These are phyloP conservation scores for Inga leiocalycina DNA, from an alignment of 306 rosid genomes.

Conservation along the genomic window DNA sequence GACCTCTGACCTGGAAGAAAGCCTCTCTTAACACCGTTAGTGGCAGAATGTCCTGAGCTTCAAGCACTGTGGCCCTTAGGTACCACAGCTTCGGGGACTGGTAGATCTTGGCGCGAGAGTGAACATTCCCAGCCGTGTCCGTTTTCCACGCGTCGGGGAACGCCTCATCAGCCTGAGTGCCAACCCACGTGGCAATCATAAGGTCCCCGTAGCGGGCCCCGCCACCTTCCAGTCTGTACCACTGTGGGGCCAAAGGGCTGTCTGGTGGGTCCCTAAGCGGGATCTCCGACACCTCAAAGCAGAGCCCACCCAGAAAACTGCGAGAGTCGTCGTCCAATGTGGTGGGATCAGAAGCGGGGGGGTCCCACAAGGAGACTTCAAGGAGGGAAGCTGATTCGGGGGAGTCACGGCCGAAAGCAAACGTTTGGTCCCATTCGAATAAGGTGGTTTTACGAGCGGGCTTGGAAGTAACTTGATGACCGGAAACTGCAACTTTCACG, in stretches of 20 bases:
- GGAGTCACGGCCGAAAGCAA: slow-evolving; percentile 74
- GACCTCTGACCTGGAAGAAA: slow-evolving; percentile 59
- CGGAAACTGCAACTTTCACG: slow-evolving; percentile 55
- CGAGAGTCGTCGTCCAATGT: slow-evolving; percentile 36
- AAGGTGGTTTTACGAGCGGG: slow-evolving; percentile 59
- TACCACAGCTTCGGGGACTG: slow-evolving; percentile 95
- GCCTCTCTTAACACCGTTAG: slow-evolving; percentile 41
- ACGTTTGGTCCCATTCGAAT: slow-evolving; percentile 90
- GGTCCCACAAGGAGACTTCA: slow-evolving; percentile 78
- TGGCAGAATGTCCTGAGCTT: slow-evolving; percentile 70
- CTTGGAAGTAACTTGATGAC: slow-evolving; percentile 48
- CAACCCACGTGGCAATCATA: slow-evolving; percentile 94
- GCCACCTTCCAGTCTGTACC: slow-evolving; percentile 80
- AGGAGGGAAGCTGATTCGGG: slow-evolving; percentile 65
- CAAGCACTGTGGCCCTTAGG: slow-evolving; percentile 67
- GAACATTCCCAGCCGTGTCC: slow-evolving; percentile 42
- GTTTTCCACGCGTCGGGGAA: slow-evolving; percentile 83
- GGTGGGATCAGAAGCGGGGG: background rate
- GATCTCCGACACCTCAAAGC: slow-evolving; percentile 77
- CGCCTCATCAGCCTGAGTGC: slow-evolving; percentile 90
- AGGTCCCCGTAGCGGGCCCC: slow-evolving; percentile 66
- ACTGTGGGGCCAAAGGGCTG: slow-evolving; percentile 87
- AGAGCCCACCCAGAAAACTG: slow-evolving; percentile 68
- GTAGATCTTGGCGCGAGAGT: slow-evolving; percentile 65
- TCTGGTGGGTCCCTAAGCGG: slow-evolving; percentile 86